These are phyloP conservation scores for Guadua angustifolia DNA, from an alignment of 176 grass and related monocot genomes.

Conservation along the genomic window DNA sequence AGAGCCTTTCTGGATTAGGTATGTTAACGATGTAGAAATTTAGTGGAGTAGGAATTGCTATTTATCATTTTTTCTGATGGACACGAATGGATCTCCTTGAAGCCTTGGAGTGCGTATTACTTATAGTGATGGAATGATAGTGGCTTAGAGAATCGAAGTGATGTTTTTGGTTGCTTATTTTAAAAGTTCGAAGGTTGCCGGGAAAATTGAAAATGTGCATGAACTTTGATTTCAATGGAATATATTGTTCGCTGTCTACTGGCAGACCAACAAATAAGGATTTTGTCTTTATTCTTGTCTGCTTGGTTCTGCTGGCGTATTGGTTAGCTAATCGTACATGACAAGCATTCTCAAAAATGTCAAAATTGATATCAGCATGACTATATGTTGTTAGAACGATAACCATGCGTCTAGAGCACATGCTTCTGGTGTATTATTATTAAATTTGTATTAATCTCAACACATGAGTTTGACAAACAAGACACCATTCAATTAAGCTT, in stretches of 20 bases:
- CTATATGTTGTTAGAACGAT: neutral
- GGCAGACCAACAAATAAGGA: neutral
- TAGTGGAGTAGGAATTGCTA: neutral
- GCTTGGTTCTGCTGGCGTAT: neutral
- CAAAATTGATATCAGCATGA: neutral
- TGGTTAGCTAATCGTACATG: neutral
- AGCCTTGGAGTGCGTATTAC: neutral
- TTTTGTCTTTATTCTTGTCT: neutral
- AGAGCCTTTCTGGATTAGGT: neutral
- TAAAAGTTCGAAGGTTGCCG: neutral
- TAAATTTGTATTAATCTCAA: neutral
- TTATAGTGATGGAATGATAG: neutral
- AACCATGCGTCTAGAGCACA: conserved; percentile 11
- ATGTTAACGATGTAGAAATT: neutral
- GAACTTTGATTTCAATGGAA: neutral
- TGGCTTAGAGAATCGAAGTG: neutral
- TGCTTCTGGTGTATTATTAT: neutral
- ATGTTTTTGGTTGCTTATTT: neutral
- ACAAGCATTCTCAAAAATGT: neutral
- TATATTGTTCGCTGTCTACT: neutral
- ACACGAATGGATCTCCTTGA: neutral
- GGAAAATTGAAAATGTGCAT: neutral
- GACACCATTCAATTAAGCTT: neutral
- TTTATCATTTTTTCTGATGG: neutral
- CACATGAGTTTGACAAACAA: neutral